Conservation (phyloP, 169 alveolate genomes). For the Pseudocohnilembus persalinus region DNA sequence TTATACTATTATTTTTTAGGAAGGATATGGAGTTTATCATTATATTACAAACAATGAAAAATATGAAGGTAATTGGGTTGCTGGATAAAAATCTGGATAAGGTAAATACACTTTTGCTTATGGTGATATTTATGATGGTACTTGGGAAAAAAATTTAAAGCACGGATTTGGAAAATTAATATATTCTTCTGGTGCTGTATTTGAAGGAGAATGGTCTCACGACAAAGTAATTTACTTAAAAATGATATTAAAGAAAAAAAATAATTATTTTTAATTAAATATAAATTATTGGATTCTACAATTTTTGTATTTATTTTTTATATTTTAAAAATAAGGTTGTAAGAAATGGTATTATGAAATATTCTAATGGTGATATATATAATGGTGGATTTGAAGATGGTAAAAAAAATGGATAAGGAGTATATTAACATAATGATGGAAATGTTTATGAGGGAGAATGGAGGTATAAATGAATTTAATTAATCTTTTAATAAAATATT, state of each 20-base stretch:
- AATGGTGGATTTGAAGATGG: conserved; percentile 44
- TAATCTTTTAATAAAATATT: no score
- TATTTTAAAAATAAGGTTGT: neutral
- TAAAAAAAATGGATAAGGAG: conserved; percentile 34
- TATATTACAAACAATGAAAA: conserved; percentile 32
- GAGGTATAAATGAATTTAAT: neutral
- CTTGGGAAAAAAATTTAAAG: conserved; percentile 23
- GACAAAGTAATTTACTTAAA: conserved; percentile 26
- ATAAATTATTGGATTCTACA: no score
- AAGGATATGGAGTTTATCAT: conserved; percentile 38
- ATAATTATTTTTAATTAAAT: no score
- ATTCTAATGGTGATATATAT: conserved; percentile 34
- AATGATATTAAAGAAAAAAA: neutral
- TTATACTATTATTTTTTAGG: conserved; percentile 23
- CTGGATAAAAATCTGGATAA: conserved; percentile 43
- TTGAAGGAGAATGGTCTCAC: conserved; percentile 39
- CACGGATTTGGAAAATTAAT: conserved; percentile 41
- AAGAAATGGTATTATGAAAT: conserved; percentile 41
- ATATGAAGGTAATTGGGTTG: conserved; percentile 49
- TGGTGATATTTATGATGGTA: conserved; percentile 47
- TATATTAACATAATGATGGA: conserved; percentile 36
- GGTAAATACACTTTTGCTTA: conserved; percentile 28
- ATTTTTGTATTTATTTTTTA: no score
- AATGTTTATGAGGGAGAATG: conserved; percentile 45
- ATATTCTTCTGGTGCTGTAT: conserved; percentile 40